phyloP scores from a whole-genome alignment of 2,329 filamentous ascomycete genomes.

The Penicillium thymicola region DNA sequence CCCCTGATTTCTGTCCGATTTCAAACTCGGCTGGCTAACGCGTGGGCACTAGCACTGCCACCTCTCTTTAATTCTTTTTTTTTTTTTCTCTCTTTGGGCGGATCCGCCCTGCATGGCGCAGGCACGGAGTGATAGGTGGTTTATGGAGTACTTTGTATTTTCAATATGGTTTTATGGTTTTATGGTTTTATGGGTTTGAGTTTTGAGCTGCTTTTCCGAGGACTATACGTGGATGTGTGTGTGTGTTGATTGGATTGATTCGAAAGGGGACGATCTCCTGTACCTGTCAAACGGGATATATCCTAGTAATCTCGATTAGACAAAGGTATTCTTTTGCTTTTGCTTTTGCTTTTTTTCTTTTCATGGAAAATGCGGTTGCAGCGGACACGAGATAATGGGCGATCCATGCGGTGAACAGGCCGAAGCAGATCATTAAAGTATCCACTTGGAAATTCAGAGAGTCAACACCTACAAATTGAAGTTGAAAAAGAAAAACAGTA shows the following conservation, averaged over 20 bases:
- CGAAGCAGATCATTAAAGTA: slow-evolving; percentile 1
- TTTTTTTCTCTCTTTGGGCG: not conserved
- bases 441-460: not conserved
- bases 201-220: not conserved
- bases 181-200: not conserved
- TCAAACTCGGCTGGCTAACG: slow-evolving; percentile 6
- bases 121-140: slow-evolving; percentile 11
- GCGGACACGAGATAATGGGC: slow-evolving; percentile 22
- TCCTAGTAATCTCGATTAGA: not conserved
- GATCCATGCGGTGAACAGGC: slow-evolving; percentile 2
- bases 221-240: not conserved
- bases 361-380: slow-evolving; percentile 13
- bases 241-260: too few relatives aligned
- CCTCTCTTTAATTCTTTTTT: not conserved
- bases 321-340: not conserved
- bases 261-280: not conserved
- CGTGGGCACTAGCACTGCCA: slow-evolving; percentile 8
- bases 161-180: too few relatives aligned
- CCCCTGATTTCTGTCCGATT: not conserved
- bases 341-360: too few relatives aligned
- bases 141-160: not conserved
- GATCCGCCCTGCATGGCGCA: slow-evolving; percentile 14
- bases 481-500: not conserved
- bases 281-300: not conserved
- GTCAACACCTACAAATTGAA: not conserved